A percentile compares a stretch with the other conserved stretches of the same genome.
These are phyloP conservation scores for Linnemannia zychae DNA, from an alignment of 192 early-diverging fungal species.

Conservation along the genomic window DNA sequence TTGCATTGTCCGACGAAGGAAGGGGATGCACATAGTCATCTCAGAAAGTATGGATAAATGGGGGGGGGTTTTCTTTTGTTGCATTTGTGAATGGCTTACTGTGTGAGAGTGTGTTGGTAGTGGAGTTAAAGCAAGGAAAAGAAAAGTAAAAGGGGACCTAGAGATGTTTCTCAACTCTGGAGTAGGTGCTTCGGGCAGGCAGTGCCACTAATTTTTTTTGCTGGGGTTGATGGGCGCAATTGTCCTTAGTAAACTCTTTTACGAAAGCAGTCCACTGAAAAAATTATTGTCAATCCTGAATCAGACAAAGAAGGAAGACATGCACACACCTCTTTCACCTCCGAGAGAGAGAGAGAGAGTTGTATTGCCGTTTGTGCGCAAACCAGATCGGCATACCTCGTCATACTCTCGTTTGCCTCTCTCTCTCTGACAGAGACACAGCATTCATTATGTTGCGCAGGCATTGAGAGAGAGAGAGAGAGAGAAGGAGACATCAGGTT, in stretches of 20 bases:
- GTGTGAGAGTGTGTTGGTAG: too few relatives aligned
- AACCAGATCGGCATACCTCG: background rate
- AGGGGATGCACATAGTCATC: too few relatives aligned
- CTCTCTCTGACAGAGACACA: background rate
- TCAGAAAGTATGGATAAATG: too few relatives aligned
- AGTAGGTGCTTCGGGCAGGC: too few relatives aligned
- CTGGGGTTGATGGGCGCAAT: slow-evolving; percentile 14
- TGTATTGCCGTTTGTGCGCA: background rate
- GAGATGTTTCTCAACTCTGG: too few relatives aligned
- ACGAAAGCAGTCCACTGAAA: background rate
- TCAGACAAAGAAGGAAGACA: background rate
- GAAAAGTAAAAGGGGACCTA: too few relatives aligned
- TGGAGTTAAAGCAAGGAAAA: too few relatives aligned
- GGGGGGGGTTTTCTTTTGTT: too few relatives aligned
- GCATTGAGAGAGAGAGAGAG: background rate
- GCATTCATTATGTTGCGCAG: background rate
- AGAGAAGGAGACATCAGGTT: background rate
- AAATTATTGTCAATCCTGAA: background rate
- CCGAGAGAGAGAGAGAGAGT: background rate
- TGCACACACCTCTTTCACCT: background rate
- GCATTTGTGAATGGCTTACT: too few relatives aligned
- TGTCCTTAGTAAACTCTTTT: background rate
- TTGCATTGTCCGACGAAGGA: too few relatives aligned
- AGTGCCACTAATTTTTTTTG: background rate
- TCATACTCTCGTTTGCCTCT: background rate